These are phyloP conservation scores for Cadophora luteo-olivacea DNA, from an alignment of 2,329 filamentous ascomycete species.

Conservation along the genomic window DNA sequence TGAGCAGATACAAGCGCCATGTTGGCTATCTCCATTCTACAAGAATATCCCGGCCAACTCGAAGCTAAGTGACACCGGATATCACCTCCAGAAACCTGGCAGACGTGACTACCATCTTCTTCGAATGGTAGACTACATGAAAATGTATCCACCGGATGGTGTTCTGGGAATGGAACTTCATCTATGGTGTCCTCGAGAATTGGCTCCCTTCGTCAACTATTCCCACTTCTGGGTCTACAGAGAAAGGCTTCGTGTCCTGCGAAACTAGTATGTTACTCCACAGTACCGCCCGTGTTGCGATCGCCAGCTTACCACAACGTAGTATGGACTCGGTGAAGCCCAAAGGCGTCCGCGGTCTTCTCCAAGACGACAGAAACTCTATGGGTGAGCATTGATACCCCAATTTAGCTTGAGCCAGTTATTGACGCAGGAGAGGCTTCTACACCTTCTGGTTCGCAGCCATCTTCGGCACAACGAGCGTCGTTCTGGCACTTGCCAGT, in stretches of 20 bases:
- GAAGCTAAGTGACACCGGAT: too few relatives aligned
- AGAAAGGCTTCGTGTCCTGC: not conserved
- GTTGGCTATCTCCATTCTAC: too few relatives aligned
- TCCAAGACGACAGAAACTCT: not conserved
- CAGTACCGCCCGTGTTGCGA: too few relatives aligned
- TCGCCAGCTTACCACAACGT: too few relatives aligned
- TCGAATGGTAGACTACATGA: too few relatives aligned
- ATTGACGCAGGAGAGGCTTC: not conserved
- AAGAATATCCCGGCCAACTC: too few relatives aligned
- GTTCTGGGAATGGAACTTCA: not conserved
- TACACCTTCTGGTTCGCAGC: slow-evolving; percentile 4
- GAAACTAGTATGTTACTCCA: too few relatives aligned
- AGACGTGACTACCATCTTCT: too few relatives aligned
- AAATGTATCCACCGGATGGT: not conserved
- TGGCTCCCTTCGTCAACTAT: too few relatives aligned
- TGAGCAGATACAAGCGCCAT: too few relatives aligned
- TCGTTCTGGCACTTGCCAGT: slow-evolving; percentile 4
- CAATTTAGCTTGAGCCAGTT: not conserved
- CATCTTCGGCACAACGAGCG: not conserved
- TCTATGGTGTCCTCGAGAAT: not conserved
- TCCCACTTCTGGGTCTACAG: too few relatives aligned
- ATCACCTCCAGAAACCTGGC: too few relatives aligned
- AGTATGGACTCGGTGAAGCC: not conserved
- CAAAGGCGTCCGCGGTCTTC: not conserved
- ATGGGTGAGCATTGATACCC: not conserved